A percentile compares a stretch with the other conserved stretches of the same genome.
Evolutionary conservation across 371 early-diverging fungal species (phyloP).

Genomic region (Lichtheimia corymbifera): DNA sequence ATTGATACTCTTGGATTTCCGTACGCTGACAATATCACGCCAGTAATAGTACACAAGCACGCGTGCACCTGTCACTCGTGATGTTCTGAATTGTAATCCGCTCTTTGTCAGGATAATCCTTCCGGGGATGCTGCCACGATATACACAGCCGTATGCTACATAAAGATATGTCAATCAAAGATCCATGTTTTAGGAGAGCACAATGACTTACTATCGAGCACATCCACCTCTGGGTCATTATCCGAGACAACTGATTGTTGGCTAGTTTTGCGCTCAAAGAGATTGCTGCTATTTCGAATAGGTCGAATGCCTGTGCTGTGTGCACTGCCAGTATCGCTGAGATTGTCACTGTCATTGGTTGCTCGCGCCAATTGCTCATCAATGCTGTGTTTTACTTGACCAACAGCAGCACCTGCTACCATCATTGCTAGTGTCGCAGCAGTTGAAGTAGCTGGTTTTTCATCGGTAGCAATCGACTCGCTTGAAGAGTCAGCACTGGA

Average conservation of each 20-base stretch:
- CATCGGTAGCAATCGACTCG: neutral
- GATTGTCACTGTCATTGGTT: slow-evolving; percentile 1
- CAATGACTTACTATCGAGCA: slow-evolving; percentile 17
- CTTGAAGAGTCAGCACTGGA: neutral
- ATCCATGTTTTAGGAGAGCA: neutral
- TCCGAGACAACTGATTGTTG: slow-evolving; percentile 5
- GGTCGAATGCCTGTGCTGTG: neutral
- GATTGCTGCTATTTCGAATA: neutral
- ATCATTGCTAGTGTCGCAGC: slow-evolving; percentile 30
- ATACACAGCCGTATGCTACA: slow-evolving; percentile 38
- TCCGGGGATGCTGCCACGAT: slow-evolving; percentile 35
- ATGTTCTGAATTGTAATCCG: slow-evolving; percentile 37
- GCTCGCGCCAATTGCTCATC: slow-evolving; percentile 18
- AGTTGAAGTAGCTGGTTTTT: slow-evolving; percentile 8
- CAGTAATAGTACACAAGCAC: slow-evolving; percentile 34
- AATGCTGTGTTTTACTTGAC: slow-evolving; percentile 20
- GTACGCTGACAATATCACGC: slow-evolving; percentile 35
- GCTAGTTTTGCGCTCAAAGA: slow-evolving; percentile 16
- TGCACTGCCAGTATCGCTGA: neutral
- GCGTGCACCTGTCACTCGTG: slow-evolving; percentile 35
- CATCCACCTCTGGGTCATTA: slow-evolving; percentile 3
- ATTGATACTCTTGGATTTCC: slow-evolving; percentile 39
- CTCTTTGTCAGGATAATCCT: slow-evolving; percentile 21
- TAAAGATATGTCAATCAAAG: neutral
- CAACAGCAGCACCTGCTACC: slow-evolving; percentile 32